These are phyloP conservation scores for Colletotrichum sp. DNA, from an alignment of 2,329 filamentous ascomycete species.

Conservation along the genomic window DNA sequence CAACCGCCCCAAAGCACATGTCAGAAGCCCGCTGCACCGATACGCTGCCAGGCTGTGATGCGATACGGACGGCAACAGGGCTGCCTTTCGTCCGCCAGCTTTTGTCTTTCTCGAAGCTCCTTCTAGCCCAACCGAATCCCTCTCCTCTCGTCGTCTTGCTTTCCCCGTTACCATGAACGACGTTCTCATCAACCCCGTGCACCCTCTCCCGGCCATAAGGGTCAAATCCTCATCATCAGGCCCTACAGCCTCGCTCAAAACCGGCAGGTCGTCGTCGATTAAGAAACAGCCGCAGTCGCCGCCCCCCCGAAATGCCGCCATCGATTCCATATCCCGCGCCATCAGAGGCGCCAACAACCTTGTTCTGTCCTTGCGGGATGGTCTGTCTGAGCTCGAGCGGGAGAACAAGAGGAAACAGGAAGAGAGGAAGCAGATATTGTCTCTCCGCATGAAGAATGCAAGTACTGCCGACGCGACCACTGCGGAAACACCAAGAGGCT, in stretches of 20 bases:
- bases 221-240: neutral
- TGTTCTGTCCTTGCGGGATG: conserved; percentile 56
- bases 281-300: conserved; percentile 8
- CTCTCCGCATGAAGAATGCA: conserved; percentile 70
- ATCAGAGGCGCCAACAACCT: conserved; percentile 45
- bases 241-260: conserved; percentile 5
- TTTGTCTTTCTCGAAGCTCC: neutral
- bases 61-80: conserved; percentile 10
- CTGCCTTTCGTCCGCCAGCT: neutral
- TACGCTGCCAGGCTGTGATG: conserved; percentile 12
- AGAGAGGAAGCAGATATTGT: conserved; percentile 66
- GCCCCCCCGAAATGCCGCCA: conserved; percentile 2
- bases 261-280: conserved; percentile 3
- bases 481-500: neutral
- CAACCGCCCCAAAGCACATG: conserved; percentile 10
- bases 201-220: conserved; percentile 7
- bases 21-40: neutral
- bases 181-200: conserved; percentile 21
- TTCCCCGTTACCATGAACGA: conserved; percentile 16
- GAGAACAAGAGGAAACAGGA: conserved; percentile 52
- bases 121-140: neutral
- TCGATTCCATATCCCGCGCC: conserved; percentile 31
- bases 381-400: conserved; percentile 55
- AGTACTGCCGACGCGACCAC: conserved; percentile 31
- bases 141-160: neutral